phyloP scores from a whole-genome alignment of 768 basidiomycete genomes.

The Pulveroboletus ravenelii region DNA sequence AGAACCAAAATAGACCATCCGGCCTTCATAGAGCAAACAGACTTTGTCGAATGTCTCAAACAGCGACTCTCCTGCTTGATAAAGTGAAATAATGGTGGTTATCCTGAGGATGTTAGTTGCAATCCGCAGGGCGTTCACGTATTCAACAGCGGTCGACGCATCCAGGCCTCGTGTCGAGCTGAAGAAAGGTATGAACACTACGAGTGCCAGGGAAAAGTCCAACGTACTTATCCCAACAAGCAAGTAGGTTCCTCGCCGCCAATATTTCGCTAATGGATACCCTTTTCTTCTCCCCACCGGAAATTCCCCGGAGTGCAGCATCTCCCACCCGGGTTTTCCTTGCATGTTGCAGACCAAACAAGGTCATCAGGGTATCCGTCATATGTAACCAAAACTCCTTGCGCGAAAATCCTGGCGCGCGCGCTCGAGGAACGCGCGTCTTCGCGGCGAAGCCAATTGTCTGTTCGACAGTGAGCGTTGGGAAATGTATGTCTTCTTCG shows the following conservation, averaged over 20 bases:
- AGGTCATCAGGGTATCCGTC: conserved; percentile 50
- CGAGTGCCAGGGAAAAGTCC: conserved; percentile 22
- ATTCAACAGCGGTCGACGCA: conserved; percentile 70
- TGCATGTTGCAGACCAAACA: conserved; percentile 76
- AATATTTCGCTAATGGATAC: conserved; percentile 74
- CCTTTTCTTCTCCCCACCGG: conserved; percentile 78
- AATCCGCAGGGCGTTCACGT: conserved; percentile 65
- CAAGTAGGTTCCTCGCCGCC: conserved; percentile 66
- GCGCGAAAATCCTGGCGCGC: conserved; percentile 41
- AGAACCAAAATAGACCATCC: conserved; percentile 57
- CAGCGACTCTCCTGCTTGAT: conserved; percentile 74
- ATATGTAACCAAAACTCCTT: conserved; percentile 15
- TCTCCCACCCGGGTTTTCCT: conserved; percentile 76
- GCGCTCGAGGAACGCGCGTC: conserved; percentile 62
- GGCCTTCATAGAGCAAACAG: conserved; percentile 55
- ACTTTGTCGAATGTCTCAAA: conserved; percentile 70
- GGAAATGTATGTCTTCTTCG: conserved; percentile 84
- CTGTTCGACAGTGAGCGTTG: conserved; percentile 75
- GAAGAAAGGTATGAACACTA: conserved; percentile 44
- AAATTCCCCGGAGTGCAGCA: conserved; percentile 67
- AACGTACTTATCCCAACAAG: conserved; percentile 68
- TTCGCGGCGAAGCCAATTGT: conserved; percentile 68
- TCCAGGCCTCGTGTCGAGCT: conserved; percentile 70
- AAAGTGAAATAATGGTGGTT: conserved; percentile 75
- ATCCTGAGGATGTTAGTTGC: conserved; percentile 51